phyloP scores from a whole-genome alignment of 2,329 filamentous ascomycete genomes.

The Fusarium odoratissimum region DNA sequence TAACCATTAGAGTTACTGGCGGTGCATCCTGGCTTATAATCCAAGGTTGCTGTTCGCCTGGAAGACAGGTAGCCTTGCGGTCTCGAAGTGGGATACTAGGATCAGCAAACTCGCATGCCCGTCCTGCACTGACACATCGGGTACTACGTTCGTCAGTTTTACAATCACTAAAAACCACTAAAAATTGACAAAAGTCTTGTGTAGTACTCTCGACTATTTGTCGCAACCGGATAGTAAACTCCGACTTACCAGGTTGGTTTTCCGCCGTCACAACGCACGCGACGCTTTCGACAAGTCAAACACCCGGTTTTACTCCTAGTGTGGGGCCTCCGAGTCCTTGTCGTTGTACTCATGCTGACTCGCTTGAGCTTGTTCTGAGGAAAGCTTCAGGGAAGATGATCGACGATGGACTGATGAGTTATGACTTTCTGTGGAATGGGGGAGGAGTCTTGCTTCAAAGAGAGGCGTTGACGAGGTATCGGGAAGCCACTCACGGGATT shows the following conservation, averaged over 20 bases:
- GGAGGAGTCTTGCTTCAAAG: neutral
- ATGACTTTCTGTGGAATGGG: neutral
- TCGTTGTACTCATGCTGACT: neutral
- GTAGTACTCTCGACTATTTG: neutral
- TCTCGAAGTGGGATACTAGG: slow-evolving; percentile 39
- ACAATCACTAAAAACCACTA: neutral
- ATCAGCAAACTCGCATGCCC: slow-evolving; percentile 32
- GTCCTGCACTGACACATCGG: slow-evolving; percentile 20
- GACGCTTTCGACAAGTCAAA: slow-evolving; percentile 38
- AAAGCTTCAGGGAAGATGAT: neutral
- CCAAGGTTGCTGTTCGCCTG: slow-evolving; percentile 43
- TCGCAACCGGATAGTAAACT: neutral
- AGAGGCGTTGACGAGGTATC: neutral
- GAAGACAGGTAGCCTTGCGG: slow-evolving; percentile 29
- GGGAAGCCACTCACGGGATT: neutral
- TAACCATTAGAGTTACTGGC: neutral
- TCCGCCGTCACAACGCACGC: slow-evolving; percentile 37
- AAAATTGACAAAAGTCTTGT: accelerated
- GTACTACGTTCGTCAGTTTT: slow-evolving; percentile 1
- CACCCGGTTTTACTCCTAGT: slow-evolving; percentile 38
- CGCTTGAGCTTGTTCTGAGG: neutral
- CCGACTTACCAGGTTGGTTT: slow-evolving; percentile 36
- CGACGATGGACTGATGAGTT: neutral
- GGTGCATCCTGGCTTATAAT: neutral
- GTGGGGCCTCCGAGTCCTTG: slow-evolving; percentile 33